A percentile compares a stretch with the other conserved stretches of the same genome.
Evolutionary conservation across 257 asterid genomes (phyloP).

Genomic region (Coffea canephora): DNA sequence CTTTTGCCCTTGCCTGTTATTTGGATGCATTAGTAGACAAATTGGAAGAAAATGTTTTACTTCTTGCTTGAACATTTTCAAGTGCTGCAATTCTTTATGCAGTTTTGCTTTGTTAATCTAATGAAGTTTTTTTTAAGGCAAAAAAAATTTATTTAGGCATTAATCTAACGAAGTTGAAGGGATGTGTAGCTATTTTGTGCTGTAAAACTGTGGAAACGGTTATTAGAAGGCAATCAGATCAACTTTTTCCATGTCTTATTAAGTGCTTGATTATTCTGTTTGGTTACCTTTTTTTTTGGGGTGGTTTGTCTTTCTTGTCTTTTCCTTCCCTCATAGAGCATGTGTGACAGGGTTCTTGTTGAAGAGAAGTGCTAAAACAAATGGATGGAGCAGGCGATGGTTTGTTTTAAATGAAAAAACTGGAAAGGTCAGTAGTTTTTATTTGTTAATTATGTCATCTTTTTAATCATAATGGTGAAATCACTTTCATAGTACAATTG

Average conservation of each 20-base stretch:
- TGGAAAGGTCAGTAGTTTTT: constrained; percentile 64
- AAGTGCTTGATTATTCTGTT: background rate
- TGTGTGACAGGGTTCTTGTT: constrained; percentile 63
- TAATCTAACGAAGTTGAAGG: background rate
- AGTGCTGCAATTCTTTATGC: background rate
- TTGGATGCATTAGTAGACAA: background rate
- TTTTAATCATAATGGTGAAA: background rate
- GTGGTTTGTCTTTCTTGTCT: background rate
- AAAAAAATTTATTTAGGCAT: too few relatives aligned
- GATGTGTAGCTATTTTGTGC: background rate
- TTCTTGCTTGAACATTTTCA: background rate
- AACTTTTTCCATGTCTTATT: background rate
- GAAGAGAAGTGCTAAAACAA: constrained; percentile 85
- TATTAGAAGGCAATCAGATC: background rate
- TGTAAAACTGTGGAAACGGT: background rate
- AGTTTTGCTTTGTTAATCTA: background rate
- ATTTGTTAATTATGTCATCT: background rate
- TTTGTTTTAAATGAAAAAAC: constrained; percentile 94
- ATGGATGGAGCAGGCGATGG: constrained; percentile 95
- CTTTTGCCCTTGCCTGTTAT: background rate
- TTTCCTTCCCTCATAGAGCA: background rate
- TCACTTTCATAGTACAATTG: background rate
- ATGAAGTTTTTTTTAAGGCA: background rate
- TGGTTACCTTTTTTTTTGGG: background rate
- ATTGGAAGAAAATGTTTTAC: background rate